Conservation (phyloP, 2,329 filamentous ascomycete species). For the Colletotrichum gigasporum region DNA sequence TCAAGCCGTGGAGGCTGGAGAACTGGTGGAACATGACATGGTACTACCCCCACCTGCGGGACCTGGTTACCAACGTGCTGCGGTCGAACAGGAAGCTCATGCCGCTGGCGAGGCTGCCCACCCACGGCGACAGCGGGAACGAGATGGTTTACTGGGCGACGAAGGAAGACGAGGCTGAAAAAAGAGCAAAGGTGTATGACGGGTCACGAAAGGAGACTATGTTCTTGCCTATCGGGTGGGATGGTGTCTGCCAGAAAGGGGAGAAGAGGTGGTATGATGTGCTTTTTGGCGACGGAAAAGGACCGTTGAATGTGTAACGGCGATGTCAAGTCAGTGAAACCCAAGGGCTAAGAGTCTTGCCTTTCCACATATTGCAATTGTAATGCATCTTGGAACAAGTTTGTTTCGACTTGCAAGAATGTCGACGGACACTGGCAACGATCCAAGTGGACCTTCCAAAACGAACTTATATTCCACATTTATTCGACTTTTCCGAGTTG, state of each 20-base stretch:
- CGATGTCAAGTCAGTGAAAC: too few relatives aligned
- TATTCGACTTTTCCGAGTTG: too few relatives aligned
- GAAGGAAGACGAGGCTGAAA: constrained; percentile 28
- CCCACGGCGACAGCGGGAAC: neutral
- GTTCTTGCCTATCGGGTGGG: constrained; percentile 41
- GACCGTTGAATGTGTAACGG: constrained; percentile 36
- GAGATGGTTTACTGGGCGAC: constrained; percentile 38
- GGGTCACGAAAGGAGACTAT: constrained; percentile 29
- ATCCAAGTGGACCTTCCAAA: too few relatives aligned
- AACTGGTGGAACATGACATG: constrained; percentile 49
- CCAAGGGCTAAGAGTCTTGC: too few relatives aligned
- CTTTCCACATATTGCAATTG: too few relatives aligned
- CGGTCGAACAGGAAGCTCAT: constrained; percentile 21
- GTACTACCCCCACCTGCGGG: constrained; percentile 44
- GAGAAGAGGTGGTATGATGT: constrained; percentile 42
- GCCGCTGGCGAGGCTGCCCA: constrained; percentile 35
- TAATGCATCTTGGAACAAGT: too few relatives aligned
- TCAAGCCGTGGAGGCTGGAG: constrained; percentile 42
- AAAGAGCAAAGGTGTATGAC: constrained; percentile 35
- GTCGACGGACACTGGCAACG: too few relatives aligned
- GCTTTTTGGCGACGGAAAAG: constrained; percentile 44
- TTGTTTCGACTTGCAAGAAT: too few relatives aligned
- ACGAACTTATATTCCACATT: too few relatives aligned
- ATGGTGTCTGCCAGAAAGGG: constrained; percentile 44
- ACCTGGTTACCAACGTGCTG: constrained; percentile 40